phyloP scores from a whole-genome alignment of 2,329 filamentous ascomycete genomes.

The Proliferodiscus dingleyae region DNA sequence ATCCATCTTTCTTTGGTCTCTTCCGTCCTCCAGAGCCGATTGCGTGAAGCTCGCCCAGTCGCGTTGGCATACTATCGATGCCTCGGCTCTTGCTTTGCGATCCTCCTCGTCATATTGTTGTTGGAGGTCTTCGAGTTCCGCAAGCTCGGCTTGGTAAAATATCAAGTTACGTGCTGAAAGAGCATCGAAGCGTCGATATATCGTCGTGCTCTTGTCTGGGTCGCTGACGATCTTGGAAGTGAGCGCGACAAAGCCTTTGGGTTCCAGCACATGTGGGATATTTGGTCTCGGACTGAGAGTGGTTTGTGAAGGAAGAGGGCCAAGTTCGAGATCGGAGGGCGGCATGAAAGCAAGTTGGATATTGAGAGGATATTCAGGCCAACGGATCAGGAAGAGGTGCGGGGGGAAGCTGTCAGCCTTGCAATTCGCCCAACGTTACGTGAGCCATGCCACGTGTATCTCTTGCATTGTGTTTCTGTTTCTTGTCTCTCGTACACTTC shows the following conservation, averaged over 20 bases:
- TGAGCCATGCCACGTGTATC: too few species aligned
- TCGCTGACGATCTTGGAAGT: constrained; percentile 14
- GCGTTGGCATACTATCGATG: constrained; percentile 8
- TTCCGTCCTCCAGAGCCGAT: constrained; percentile 1
- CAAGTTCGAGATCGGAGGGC: too few species aligned
- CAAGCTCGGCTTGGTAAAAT: constrained; percentile 18
- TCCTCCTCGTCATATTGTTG: constrained; percentile 13
- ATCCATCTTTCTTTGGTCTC: constrained; percentile 10
- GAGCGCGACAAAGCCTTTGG: constrained; percentile 12
- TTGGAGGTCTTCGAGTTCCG: constrained; percentile 15
- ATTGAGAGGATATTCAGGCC: too few species aligned
- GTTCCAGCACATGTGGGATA: too few species aligned
- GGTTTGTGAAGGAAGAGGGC: too few species aligned
- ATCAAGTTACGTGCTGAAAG: constrained; percentile 20
- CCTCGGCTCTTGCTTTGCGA: background rate
- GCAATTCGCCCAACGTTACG: too few species aligned
- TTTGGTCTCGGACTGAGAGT: too few species aligned
- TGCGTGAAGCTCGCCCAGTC: constrained; percentile 14
- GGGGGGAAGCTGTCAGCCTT: too few species aligned
- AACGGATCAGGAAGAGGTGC: too few species aligned
- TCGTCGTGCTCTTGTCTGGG: constrained; percentile 15
- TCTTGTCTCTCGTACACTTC: too few species aligned
- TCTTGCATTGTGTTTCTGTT: too few species aligned
- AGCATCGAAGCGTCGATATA: constrained; percentile 21
- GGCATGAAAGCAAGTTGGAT: too few species aligned